Evolutionary conservation across 768 basidiomycete species (phyloP), one percentile per base, ranked within the genome.

Genomic region (Mycena filopes): DNA sequence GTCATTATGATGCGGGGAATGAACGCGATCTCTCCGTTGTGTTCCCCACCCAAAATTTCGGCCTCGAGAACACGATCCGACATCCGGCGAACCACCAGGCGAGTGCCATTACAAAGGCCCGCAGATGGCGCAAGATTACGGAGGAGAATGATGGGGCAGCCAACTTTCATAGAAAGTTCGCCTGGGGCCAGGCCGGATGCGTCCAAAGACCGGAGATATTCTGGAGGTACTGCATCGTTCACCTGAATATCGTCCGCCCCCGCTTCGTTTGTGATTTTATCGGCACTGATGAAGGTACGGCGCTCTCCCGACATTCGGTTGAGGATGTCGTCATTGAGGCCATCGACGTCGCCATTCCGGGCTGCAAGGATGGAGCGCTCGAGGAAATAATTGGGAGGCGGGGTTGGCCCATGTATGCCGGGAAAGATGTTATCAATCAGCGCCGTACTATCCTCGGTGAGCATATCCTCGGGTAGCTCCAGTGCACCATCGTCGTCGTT

Each of bases 101-200:
- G 25, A 0, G 79, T 79, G 2, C 82, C 83, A 77, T 82, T 81
- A 63, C 77, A 82, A 0, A 83, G 67, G 0, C 82, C 80, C 26
- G 71, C 43, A 0, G 55, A 16, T 6, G 82, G 78, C 49, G 74
- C 69, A 20, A 86, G 69, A 67, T 87, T 86, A 0, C 80, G 54
- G 0, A 87, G 70, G 0, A 86, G 66, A 62, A 86, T 85, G 0
- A 86, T 47, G 6, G 81, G 74, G n/a, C 69, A 69, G 50, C 76
- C 74, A 64, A 70, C 20, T 61, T 82, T 76, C 29, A 82, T 61
- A 5, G 64, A 57, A 1, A 82, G 67, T n/a, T 79, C 63, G 0
- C 75, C 72, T 13, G 78, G 74, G 1, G 85, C 85, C 43, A 86
- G 71, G 10, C 80, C 77, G 45, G 78, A 72, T 4, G 74, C 65